Conservation (phyloP, 805 yeast species). For the Komagataella pastoris region DNA sequence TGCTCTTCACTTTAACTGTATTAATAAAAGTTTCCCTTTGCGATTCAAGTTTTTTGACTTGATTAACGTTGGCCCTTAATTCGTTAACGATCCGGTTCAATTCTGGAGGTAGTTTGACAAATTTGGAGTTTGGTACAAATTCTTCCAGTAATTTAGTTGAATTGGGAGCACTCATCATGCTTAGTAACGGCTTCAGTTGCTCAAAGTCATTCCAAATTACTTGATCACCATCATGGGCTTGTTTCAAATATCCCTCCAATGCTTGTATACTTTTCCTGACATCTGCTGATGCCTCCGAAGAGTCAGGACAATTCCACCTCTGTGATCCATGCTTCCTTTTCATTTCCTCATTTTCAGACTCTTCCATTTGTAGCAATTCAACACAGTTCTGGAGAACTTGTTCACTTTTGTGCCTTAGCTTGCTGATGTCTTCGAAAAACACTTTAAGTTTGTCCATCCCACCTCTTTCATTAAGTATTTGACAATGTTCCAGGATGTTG, state of each 20-base stretch:
- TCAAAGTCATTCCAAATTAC: conserved; percentile 31
- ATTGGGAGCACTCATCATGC: conserved; percentile 25
- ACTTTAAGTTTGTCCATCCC: conserved; percentile 31
- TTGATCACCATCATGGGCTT: conserved; percentile 52
- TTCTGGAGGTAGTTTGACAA: conserved; percentile 19
- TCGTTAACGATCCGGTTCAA: conserved; percentile 18
- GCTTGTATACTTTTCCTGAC: conserved; percentile 26
- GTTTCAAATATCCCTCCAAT: conserved; percentile 33
- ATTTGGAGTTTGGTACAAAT: conserved; percentile 14
- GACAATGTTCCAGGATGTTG: conserved; percentile 39
- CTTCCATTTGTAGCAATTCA: conserved; percentile 34
- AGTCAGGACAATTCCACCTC: conserved; percentile 38
- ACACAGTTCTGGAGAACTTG: conserved; percentile 30
- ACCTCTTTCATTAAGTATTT: conserved; percentile 37
- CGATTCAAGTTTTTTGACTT: conserved; percentile 17
- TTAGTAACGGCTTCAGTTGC: conserved; percentile 32
- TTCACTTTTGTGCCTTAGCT: conserved; percentile 25
- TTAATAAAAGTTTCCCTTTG: conserved; percentile 26
- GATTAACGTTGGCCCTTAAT: conserved; percentile 20
- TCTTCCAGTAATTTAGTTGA: conserved; percentile 10
- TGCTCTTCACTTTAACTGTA: conserved; percentile 28
- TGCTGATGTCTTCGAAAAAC: conserved; percentile 30
- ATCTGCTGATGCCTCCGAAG: conserved; percentile 29
- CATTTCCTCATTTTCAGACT: conserved; percentile 39
- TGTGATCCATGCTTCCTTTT: conserved; percentile 36